phyloP scores from a whole-genome alignment of 805 yeast species.

The Wickerhamomyces tratensis region DNA sequence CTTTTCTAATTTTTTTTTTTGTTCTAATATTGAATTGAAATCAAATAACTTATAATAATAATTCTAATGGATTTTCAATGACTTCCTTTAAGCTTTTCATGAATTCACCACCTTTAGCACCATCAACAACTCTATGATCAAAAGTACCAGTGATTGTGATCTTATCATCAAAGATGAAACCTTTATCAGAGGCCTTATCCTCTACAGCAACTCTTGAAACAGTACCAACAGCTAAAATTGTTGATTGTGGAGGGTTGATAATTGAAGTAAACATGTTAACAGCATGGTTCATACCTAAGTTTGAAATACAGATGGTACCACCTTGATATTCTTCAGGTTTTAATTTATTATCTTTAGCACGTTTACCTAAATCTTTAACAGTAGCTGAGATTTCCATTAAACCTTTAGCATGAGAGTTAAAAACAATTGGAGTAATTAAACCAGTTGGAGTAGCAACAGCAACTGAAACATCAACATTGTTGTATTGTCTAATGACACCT shows the following conservation, averaged over 20 bases:
- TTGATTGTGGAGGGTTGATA: slow-evolving; percentile 95
- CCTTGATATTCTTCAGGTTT: slow-evolving; percentile 98
- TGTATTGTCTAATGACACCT: slow-evolving; percentile 87
- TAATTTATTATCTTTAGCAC: slow-evolving; percentile 91
- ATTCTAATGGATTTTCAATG: slow-evolving; percentile 92
- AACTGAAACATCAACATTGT: slow-evolving; percentile 90
- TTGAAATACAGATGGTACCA: slow-evolving; percentile 97
- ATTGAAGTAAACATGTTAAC: slow-evolving; percentile 90
- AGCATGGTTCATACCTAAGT: slow-evolving; percentile 98
- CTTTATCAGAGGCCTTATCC: slow-evolving; percentile 83
- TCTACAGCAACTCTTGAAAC: slow-evolving; percentile 88
- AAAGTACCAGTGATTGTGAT: slow-evolving; percentile 93
- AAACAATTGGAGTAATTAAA: slow-evolving; percentile 90
- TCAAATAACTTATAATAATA: slow-evolving; percentile 49
- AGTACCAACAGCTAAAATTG: slow-evolving; percentile 92
- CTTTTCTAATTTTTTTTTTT: no score
- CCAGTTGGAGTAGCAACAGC: slow-evolving; percentile 99
- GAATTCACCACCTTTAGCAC: slow-evolving; percentile 97
- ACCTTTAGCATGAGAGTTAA: slow-evolving; percentile 82
- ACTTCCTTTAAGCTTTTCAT: slow-evolving; percentile 86
- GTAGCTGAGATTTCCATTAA: slow-evolving; percentile 70
- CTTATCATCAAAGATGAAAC: slow-evolving; percentile 86
- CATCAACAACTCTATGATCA: slow-evolving; percentile 96
- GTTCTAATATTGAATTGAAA: no score
- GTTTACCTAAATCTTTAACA: slow-evolving; percentile 88